Evolutionary conservation across 441 rosid genomes (phyloP), one percentile per base, ranked within the genome.

Genomic region (Omphalea diandra): DNA sequence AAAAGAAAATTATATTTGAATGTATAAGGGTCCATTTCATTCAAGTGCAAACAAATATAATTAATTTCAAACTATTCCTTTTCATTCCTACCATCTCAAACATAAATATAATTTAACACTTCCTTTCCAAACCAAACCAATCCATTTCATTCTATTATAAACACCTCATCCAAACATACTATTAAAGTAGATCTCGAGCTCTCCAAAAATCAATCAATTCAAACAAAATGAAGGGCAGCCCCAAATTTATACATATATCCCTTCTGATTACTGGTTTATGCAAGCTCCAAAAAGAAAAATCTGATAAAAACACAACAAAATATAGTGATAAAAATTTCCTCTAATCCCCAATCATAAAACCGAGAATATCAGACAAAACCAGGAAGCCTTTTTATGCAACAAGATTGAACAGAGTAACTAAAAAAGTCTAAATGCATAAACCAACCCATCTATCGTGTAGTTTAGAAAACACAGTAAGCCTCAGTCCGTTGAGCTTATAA

Each of bases 231-330:
- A 64, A 64, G 6, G 17, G 2, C 15, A 22, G 22, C 35, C 41
- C n/a, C 40, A 7, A 8, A 56, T 14, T 4, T 5, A 31, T 8
- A 59, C 7, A 36, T 0, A n/a, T 36, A n/a, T 9, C 49, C 38
- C n/a, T n/a, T n/a, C n/a, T n/a, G n/a, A n/a, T n/a, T n/a, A 41
- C 40, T 53, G 54, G 50, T 36, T 53, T 29, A 43, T 73, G 61
- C 54, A 61, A 52, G 65, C 63, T 73, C 61, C 43, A 73, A 50
- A 38, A 56, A 22, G 6, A 29, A 8, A 72, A 72, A 75, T 75
- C 72, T 41, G 71, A 76, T 54, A 7, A 50, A n/a, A 52, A 24
- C 15, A 52, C 32, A 53, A 40, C 29, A 52, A 31, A 56, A 27
- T 47, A 43, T 22, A 63, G 73, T 20, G 49, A 63, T 56, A 50